A percentile compares a stretch with the other conserved stretches of the same genome.
These are phyloP conservation scores for Diplodia mutila DNA, from an alignment of 2,329 filamentous ascomycete species.

Conservation along the genomic window DNA sequence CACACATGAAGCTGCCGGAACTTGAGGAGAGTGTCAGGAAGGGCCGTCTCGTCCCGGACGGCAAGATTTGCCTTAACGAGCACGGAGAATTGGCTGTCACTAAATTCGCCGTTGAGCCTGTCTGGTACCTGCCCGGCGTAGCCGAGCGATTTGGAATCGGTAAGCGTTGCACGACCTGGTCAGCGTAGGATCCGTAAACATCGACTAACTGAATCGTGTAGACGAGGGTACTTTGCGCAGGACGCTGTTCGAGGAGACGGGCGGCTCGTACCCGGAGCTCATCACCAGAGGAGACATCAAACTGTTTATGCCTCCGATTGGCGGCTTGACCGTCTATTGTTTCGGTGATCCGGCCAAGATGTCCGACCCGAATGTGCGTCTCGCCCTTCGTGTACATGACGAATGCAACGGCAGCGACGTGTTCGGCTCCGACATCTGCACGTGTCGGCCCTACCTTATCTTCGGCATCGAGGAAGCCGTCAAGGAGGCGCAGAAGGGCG, in stretches of 20 bases:
- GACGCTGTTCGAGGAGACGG: constrained; percentile 91
- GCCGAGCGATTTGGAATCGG: constrained; percentile 91
- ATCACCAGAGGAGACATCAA: constrained; percentile 96
- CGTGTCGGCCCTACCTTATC: constrained; percentile 91
- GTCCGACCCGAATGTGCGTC: constrained; percentile 77
- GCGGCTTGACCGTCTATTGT: constrained; percentile 92
- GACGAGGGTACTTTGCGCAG: constrained; percentile 86
- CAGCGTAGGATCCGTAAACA: constrained; percentile 3
- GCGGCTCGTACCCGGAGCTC: constrained; percentile 93
- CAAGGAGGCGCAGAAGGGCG: constrained; percentile 92
- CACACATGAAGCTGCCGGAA: constrained; percentile 96
- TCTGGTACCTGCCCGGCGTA: constrained; percentile 63
- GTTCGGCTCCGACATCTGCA: constrained; percentile 97
- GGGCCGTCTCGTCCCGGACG: constrained; percentile 77
- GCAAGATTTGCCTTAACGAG: constrained; percentile 87
- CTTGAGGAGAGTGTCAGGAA: constrained; percentile 83
- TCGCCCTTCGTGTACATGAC: constrained; percentile 84
- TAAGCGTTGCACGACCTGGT: constrained; percentile 38
- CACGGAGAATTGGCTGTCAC: constrained; percentile 88
- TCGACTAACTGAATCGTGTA: constrained; percentile 32
- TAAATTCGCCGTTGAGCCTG: constrained; percentile 95
- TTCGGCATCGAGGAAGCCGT: constrained; percentile 98
- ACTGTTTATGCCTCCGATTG: constrained; percentile 92
- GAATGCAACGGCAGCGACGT: constrained; percentile 97
- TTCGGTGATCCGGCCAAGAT: constrained; percentile 96